phyloP scores from a whole-genome alignment of 805 yeast species.

The Starmera amethionina region DNA sequence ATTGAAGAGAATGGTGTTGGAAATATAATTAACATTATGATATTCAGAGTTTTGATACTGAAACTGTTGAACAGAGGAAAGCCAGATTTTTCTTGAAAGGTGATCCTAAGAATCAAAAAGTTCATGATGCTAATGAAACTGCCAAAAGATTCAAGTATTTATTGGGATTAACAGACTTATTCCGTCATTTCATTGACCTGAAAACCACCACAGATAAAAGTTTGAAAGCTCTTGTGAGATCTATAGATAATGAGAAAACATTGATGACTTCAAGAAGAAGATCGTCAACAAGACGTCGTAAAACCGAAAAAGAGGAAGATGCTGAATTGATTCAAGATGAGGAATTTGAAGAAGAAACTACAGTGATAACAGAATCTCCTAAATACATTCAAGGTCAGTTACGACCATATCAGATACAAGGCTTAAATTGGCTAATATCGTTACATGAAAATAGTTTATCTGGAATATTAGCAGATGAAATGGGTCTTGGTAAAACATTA shows the following conservation, averaged over 20 bases:
- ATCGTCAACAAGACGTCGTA: slow-evolving; percentile 47
- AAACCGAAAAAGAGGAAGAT: slow-evolving; percentile 93
- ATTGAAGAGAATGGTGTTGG: no score
- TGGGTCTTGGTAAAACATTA: slow-evolving; percentile 95
- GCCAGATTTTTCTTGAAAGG: slow-evolving; percentile 37
- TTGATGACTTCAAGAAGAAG: slow-evolving; percentile 19
- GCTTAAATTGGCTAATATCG: slow-evolving; percentile 89
- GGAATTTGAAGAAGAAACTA: slow-evolving; percentile 50
- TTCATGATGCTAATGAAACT: slow-evolving; percentile 52
- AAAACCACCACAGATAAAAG: slow-evolving; percentile 71
- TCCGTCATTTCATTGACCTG: slow-evolving; percentile 78
- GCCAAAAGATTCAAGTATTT: slow-evolving; percentile 73
- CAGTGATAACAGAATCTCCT: slow-evolving; percentile 83
- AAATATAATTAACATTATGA: no score
- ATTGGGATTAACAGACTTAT: slow-evolving; percentile 73
- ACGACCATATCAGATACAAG: slow-evolving; percentile 90
- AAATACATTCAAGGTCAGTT: slow-evolving; percentile 64
- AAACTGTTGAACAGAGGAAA: slow-evolving; percentile 31
- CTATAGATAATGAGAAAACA: slow-evolving; percentile 41
- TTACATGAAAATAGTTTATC: slow-evolving; percentile 80
- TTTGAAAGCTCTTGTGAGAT: slow-evolving; percentile 50
- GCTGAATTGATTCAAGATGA: slow-evolving; percentile 84
- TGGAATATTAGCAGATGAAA: slow-evolving; percentile 94
- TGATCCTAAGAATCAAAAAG: slow-evolving; percentile 51
- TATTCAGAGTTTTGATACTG: no score